These are phyloP conservation scores for Fusarium sp. DNA, from an alignment of 2,329 filamentous ascomycete species.

Conservation along the genomic window DNA sequence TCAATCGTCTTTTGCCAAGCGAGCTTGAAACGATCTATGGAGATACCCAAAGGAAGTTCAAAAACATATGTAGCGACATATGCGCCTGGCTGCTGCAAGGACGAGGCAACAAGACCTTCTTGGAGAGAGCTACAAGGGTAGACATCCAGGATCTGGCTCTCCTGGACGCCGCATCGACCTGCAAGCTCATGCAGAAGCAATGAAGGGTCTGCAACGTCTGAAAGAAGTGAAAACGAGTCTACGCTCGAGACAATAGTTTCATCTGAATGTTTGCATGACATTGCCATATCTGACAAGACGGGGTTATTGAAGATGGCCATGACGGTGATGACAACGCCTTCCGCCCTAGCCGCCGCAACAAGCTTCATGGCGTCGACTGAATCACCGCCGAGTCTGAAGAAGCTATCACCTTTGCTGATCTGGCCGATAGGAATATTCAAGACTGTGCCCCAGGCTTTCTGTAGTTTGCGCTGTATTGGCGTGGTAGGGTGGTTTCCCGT, in stretches of 20 bases:
- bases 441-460: constrained; percentile 31
- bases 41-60: constrained; percentile 13
- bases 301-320: constrained; percentile 28
- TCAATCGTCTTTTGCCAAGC: constrained; percentile 41
- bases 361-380: constrained; percentile 46
- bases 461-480: constrained; percentile 51
- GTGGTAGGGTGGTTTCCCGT: constrained; percentile 52
- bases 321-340: constrained; percentile 29
- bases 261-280: not conserved
- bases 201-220: not conserved
- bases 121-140: constrained; percentile 37
- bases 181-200: constrained; percentile 20
- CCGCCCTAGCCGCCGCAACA: constrained; percentile 27
- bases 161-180: constrained; percentile 15
- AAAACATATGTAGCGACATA: constrained; percentile 40
- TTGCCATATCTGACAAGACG: constrained; percentile 24
- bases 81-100: constrained; percentile 31
- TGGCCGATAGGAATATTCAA: not conserved
- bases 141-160: constrained; percentile 20
- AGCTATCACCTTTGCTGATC: constrained; percentile 49
- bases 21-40: constrained; percentile 19
- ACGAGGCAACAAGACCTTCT: constrained; percentile 34
- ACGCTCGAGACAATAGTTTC: not conserved
- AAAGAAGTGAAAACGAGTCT: constrained; percentile 13
- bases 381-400: constrained; percentile 58